phyloP scores from a whole-genome alignment of 2,329 filamentous ascomycete genomes.

The Penicillium sp. region DNA sequence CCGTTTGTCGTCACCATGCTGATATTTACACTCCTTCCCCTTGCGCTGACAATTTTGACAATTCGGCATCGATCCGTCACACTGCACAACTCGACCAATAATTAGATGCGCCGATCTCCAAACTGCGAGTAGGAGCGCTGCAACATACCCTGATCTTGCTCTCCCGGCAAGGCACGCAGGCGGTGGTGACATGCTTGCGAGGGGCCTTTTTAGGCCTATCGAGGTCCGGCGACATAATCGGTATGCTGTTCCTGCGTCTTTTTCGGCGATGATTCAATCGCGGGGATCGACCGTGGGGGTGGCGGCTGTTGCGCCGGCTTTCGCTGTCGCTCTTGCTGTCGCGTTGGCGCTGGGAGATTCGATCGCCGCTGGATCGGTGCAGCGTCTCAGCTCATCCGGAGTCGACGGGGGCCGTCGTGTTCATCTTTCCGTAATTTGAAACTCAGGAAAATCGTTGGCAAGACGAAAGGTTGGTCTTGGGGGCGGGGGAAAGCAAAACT shows the following conservation, averaged over 20 bases:
- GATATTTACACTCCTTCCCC: constrained; percentile 44
- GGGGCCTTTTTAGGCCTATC: constrained; percentile 36
- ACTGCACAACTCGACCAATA: constrained; percentile 28
- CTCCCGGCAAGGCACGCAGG: constrained; percentile 50
- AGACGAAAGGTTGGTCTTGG: constrained; percentile 18
- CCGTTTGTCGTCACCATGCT: constrained; percentile 45
- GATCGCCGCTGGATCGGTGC: background rate
- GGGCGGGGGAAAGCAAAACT: constrained; percentile 16
- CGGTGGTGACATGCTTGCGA: constrained; percentile 51
- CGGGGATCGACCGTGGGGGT: constrained; percentile 6
- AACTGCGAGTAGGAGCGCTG: background rate
- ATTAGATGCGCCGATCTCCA: constrained; percentile 10
- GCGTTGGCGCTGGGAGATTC: background rate
- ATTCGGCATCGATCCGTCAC: constrained; percentile 42
- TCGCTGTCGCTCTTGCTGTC: no score
- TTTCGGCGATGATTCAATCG: background rate
- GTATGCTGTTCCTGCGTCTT: background rate
- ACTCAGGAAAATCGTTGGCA: no score
- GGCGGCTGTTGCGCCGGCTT: background rate
- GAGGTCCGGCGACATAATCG: constrained; percentile 29
- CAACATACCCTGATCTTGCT: constrained; percentile 49
- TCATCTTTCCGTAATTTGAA: constrained; percentile 13
- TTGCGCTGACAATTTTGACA: constrained; percentile 46
- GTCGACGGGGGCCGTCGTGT: background rate
- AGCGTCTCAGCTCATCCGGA: constrained; percentile 14